Evolutionary conservation across 495 filamentous ascomycete species (phyloP).

Genomic region (Daldinia loculata): DNA sequence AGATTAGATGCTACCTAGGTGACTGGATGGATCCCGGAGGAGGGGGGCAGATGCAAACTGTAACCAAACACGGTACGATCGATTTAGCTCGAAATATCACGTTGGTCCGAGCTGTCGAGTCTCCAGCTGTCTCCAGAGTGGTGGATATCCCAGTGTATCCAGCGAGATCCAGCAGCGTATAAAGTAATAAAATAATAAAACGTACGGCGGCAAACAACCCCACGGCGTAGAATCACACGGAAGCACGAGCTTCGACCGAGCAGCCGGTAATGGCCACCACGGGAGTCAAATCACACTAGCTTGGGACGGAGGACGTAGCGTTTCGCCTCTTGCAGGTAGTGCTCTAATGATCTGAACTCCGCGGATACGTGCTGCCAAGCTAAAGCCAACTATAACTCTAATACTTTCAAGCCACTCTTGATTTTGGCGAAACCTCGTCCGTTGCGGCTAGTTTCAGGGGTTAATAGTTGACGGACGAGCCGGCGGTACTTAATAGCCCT

Average conservation of each 20-base stretch:
- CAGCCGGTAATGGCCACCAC: constrained; percentile 17
- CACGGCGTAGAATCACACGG: constrained; percentile 20
- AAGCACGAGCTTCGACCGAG: constrained; percentile 32
- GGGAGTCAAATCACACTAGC: constrained; percentile 21
- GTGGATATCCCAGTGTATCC: background rate
- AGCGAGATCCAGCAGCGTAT: constrained; percentile 8
- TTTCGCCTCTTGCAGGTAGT: constrained; percentile 19
- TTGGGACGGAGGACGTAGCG: constrained; percentile 14
- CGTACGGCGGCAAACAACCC: constrained; percentile 1
- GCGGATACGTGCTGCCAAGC: constrained; percentile 23
- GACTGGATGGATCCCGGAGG: background rate
- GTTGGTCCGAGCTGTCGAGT: constrained; percentile 17
- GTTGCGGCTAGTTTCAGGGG: constrained; percentile 9
- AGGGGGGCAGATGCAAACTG: background rate
- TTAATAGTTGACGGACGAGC: constrained; percentile 7
- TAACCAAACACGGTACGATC: constrained; percentile 25
- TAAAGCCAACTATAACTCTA: constrained; percentile 1
- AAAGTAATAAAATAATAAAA: constrained; percentile 6
- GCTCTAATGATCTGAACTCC: background rate
- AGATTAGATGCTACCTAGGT: constrained; percentile 16
- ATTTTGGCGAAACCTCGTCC: background rate
- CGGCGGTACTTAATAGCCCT: background rate
- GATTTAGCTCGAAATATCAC: constrained; percentile 17
- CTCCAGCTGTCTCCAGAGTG: background rate
- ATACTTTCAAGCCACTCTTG: background rate